Base-by-base conservation (phyloP, 768 basidiomycete genomes). In the Tephrocybe sp. region DNA sequence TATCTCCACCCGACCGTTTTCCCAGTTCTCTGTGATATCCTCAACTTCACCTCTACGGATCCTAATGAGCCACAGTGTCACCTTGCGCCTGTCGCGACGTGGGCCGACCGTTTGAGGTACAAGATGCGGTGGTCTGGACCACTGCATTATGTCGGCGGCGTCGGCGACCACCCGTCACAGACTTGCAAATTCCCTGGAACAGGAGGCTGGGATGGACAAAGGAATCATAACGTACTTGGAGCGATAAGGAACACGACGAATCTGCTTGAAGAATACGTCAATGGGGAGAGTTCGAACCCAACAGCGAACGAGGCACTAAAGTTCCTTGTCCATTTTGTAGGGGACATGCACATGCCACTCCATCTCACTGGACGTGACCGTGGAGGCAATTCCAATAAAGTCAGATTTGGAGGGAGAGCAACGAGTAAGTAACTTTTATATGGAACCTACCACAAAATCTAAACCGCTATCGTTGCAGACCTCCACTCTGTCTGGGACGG, bases 271-370 rank as follows among this genome's bases (percentile, higher is more conserved):
- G 74, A 77, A 7, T 84, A 79, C 61, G 71, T 69, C 18, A 47
- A 53, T 8, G 54, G 48, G 8, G 24, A 44, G 11, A 57, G 43
- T 9, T 30, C 51, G 13, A 64, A 69, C 13, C 65, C 53, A 5
- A 67, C 63, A 9, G 84, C 84, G 2, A 83, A 86, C 60, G 89
- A 92, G 58, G 90, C 96, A 2, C 74, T 98, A 59, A 89, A 90
- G 65, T 99, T 97, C 73, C 72, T 99, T 26, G 79, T 95, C 25
- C 97, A 99, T 66, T 98, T 92, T 59, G 47, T 97, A 9, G 94
- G 96, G 0, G 96, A 98, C 64, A 75, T 96, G 76, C 96, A 97
- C 60, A 85, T 88, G 79, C 96, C 96, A 4, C 71, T 99, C 46
- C 96, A 99, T 65, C 77, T 99, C 30, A 89, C 89, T 0, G 91